Percentiles rank a stretch among this genome's conserved stretches.
Conservation (phyloP, 1,139 yeast genomes). For the Yarrowia galli region DNA sequence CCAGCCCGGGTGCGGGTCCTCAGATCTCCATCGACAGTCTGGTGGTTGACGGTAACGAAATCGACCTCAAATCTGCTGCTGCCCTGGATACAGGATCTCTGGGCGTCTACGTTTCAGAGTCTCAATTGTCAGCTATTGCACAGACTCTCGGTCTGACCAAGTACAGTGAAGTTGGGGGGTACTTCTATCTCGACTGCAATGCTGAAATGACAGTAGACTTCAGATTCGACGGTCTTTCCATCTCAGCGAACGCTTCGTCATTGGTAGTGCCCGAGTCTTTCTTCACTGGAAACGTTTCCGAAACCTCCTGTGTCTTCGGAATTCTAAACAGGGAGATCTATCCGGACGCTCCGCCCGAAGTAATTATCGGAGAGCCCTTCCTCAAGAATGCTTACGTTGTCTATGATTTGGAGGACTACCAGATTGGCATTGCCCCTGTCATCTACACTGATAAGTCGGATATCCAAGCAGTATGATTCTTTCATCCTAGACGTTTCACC, state of each 20-base stretch:
- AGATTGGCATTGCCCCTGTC: neutral
- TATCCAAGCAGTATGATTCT: neutral
- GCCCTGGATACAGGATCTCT: neutral
- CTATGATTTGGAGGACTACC: conserved; percentile 1
- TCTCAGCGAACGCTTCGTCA: neutral
- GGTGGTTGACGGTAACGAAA: neutral
- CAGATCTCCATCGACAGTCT: neutral
- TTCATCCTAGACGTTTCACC: too few relatives aligned
- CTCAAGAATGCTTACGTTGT: neutral
- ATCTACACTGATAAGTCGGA: neutral
- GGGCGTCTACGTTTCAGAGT: neutral
- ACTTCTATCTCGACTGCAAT: neutral
- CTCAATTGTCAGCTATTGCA: neutral
- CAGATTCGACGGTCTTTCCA: neutral
- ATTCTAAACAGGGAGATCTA: neutral
- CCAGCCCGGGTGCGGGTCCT: neutral
- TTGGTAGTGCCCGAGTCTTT: neutral
- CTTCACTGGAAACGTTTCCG: neutral
- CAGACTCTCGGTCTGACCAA: neutral
- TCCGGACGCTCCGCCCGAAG: neutral
- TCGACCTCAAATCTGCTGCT: neutral
- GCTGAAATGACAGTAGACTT: neutral
- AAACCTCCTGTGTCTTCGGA: neutral
- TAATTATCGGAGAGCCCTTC: neutral
- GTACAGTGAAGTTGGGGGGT: neutral